Base-by-base conservation (phyloP, 495 filamentous ascomycete genomes). In the Sabuloglossum arenarium region DNA sequence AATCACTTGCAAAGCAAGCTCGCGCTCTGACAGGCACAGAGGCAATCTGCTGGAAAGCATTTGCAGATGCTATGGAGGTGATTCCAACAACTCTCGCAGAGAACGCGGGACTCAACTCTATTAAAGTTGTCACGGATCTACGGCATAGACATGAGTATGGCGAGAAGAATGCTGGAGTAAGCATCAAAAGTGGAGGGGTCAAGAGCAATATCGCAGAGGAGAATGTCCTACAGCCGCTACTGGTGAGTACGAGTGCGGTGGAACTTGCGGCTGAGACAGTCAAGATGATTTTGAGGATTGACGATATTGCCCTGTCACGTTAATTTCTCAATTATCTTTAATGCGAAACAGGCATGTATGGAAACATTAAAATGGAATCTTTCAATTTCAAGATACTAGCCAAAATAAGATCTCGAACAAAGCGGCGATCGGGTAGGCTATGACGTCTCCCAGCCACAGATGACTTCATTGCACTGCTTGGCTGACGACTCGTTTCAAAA, bases 281-380 rank as follows among this genome's bases (percentile, higher is more conserved):
- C 61, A 98, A 97, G 78, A 94, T 97, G 88, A 84, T 96, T 70
- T 77, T 96, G 70, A 81, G 89, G 71, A 95, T 96, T 71, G 89
- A 94, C 70, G 89, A 96, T 69, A 90, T 94, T 69, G 85, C 85
- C 53, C 68, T 84, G 63, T 79, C 77, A 63, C 67, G 78, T 66
- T 81, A 71, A 54, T 12, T 51, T 49, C 8, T 23, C 42, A 49
- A 21, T 21, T 24, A 49, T 12, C 50, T 24, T 28, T 24, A 19
- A 53, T 29, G 2, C 8, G 12, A n/a, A n/a, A n/a, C n/a, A 23
- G 50, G 16, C 12, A 19, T 6, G 50, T 6, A 53, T 29, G 24
- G 24, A 37, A 5, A 21, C 30, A 32, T 32, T 4, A 32, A 4
- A 32, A 11, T 32, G 11, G 11, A 32, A 5, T n/a, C 6, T 21